Evolutionary conservation across 2,329 filamentous ascomycete species (phyloP).

Genomic region (Fusarium coffeatum): DNA sequence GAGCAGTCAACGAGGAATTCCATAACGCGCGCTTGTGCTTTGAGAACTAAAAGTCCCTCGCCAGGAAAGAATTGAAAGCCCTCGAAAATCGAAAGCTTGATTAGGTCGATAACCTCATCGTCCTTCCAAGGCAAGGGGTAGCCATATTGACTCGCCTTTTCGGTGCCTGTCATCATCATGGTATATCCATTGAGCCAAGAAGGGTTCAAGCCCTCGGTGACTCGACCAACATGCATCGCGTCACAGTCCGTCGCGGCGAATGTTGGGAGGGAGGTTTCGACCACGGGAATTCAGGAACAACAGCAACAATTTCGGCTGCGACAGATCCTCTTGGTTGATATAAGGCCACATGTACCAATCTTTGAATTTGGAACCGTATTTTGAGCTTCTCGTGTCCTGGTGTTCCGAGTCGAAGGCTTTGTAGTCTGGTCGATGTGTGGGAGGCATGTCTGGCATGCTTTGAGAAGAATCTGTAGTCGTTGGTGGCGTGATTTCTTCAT

Average conservation of each 20-base stretch:
- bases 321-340: constrained; percentile 69
- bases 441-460: constrained; percentile 63
- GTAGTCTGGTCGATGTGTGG: constrained; percentile 64
- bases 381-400: too few species aligned
- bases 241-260: constrained; percentile 62
- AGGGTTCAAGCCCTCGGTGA: constrained; percentile 41
- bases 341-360: constrained; percentile 59
- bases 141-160: too few species aligned
- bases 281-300: constrained; percentile 66
- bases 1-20: constrained; percentile 63
- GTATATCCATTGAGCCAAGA: constrained; percentile 45
- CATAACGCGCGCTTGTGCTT: constrained; percentile 61
- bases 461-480: constrained; percentile 58
- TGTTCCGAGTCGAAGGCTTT: constrained; percentile 35
- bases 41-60: constrained; percentile 62
- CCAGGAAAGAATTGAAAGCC: constrained; percentile 58
- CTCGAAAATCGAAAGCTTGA: too few species aligned
- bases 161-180: too few species aligned
- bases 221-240: constrained; percentile 47
- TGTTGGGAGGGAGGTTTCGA: constrained; percentile 56
- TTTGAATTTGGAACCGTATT: constrained; percentile 42
- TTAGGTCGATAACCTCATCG: too few species aligned
- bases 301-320: constrained; percentile 55
- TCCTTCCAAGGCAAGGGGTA: too few species aligned
- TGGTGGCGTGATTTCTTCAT: constrained; percentile 62